Evolutionary conservation across 78 protist species (phyloP), one percentile per base, ranked within the genome.

Genomic region (Pelomyxa schiedti): DNA sequence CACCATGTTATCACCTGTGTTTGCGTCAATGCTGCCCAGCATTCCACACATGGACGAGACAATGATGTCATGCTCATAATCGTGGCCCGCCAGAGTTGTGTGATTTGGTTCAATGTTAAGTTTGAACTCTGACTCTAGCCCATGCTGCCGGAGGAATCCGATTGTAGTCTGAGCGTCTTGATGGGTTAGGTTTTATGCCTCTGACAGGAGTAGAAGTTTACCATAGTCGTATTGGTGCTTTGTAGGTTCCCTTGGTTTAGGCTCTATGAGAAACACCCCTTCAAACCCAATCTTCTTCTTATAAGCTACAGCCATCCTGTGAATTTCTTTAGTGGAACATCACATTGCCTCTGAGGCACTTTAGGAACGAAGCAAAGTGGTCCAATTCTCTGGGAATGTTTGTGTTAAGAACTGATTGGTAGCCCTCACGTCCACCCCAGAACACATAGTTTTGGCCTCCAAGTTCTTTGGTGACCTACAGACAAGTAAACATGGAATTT

Each of bases 341-440:
- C n/a, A n/a, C n/a, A n/a, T n/a, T n/a, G n/a, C n/a, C n/a, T n/a
- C n/a, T n/a, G n/a, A n/a, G n/a, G n/a, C n/a, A n/a, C n/a, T n/a
- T 4, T 28, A 70, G 52, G 66, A 70, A 70, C 1, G 74, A 22
- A 8, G 74, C 74, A 1, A 70, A 37, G 22, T 70, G 7, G 52
- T 9, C 36, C 38, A 16, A 30, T 52, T 70, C 74, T 24, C 7
- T 39, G 39, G 6, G 16, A 39, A 70, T 26, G 74, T 70, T 37
- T 24, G 74, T 70, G 74, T 70, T 70, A 37, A 70, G 74, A 22
- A 9, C 5, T 24, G 74, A 24, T 37, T 70, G 74, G 66, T 1
- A 70, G 4, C 74, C 74, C 7, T 70, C 74, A 35, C 74, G 5
- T 39, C 74, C 74, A 37, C 74, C 74, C 74, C 74, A 70, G 52